Percentiles rank a stretch among this genome's conserved stretches.
These are phyloP conservation scores for Lentinula sp. DNA, from an alignment of 768 basidiomycete genomes.

Conservation along the genomic window DNA sequence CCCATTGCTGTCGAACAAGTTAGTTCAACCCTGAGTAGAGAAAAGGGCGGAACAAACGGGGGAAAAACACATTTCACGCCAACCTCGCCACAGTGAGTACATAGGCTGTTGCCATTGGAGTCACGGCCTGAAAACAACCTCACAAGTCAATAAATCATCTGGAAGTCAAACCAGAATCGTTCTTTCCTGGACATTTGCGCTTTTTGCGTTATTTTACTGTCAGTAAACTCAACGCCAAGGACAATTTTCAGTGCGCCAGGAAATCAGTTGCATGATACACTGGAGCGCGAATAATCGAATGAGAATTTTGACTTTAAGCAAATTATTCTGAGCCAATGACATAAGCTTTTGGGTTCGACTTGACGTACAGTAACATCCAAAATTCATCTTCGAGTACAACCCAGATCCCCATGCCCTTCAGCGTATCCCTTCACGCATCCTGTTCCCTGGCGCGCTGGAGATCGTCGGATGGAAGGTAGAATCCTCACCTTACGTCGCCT, in stretches of 20 bases:
- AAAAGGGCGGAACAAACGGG: neutral
- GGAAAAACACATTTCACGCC: slow-evolving; percentile 9
- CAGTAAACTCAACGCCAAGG: neutral
- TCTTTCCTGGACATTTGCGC: neutral
- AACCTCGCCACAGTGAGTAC: slow-evolving; percentile 7
- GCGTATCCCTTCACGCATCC: neutral
- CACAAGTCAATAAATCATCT: neutral
- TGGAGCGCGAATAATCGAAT: neutral
- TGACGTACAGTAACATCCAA: neutral
- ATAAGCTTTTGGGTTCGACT: neutral
- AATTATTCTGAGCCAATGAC: neutral
- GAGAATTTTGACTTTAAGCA: neutral
- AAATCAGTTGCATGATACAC: neutral
- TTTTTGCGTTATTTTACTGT: neutral
- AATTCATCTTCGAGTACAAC: neutral
- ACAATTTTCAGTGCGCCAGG: neutral
- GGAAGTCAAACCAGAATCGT: neutral
- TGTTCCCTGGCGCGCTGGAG: neutral
- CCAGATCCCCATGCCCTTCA: neutral
- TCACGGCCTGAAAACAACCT: slow-evolving; percentile 5
- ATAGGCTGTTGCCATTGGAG: slow-evolving; percentile 1
- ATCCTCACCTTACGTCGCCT: neutral
- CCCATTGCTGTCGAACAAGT: neutral
- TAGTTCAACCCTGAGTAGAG: neutral
- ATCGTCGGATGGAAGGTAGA: neutral